Evolutionary conservation across 1,284 basidiomycete species (phyloP).

Genomic region (Ceraceosorus guamensis): DNA sequence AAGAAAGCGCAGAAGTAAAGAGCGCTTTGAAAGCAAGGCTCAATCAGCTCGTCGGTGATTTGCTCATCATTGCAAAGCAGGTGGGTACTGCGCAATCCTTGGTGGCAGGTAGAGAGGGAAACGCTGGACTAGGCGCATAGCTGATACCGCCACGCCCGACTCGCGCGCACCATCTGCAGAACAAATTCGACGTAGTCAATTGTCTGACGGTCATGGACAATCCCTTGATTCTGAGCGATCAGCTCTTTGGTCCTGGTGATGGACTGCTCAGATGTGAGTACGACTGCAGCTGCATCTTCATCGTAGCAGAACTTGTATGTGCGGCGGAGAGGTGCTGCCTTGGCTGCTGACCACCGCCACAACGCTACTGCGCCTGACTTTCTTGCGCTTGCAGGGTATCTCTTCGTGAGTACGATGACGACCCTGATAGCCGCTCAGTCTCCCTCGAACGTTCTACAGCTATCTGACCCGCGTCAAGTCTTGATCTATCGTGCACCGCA

Average conservation of each 20-base stretch:
- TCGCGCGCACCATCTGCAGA: constrained; percentile 47
- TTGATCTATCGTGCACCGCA: too few species aligned
- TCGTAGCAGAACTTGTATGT: too few species aligned
- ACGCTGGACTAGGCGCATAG: not conserved
- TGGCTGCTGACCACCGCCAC: too few species aligned
- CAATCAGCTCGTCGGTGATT: constrained; percentile 66
- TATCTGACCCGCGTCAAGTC: too few species aligned
- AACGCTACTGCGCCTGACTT: too few species aligned
- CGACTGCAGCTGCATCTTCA: too few species aligned
- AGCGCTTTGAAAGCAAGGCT: constrained; percentile 64
- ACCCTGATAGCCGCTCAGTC: not conserved
- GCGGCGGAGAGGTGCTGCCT: too few species aligned
- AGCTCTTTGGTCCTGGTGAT: constrained; percentile 80
- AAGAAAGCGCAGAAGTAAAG: constrained; percentile 57
- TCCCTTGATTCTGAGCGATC: constrained; percentile 66
- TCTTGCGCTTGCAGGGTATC: too few species aligned
- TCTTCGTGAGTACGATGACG: not conserved
- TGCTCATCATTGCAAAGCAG: constrained; percentile 67
- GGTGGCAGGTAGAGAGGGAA: not conserved
- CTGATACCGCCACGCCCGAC: not conserved
- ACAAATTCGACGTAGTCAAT: constrained; percentile 92
- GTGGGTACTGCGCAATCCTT: too few species aligned
- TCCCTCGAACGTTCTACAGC: not conserved
- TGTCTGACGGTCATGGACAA: constrained; percentile 93
- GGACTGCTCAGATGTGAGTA: constrained; percentile 84